Conservation (phyloP, 805 yeast genomes). For the Lachancea sp. region DNA sequence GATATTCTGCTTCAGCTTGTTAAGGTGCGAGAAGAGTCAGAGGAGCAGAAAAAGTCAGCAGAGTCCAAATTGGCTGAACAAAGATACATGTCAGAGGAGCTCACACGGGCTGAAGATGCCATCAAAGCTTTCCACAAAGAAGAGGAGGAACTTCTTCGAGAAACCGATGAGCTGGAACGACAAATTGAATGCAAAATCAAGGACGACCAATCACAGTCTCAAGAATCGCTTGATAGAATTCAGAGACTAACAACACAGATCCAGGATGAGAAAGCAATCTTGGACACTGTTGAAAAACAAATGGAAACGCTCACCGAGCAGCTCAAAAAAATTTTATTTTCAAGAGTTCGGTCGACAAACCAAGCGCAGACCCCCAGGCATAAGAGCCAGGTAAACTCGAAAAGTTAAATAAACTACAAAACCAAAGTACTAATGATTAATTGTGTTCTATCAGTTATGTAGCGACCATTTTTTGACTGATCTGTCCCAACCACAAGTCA, state of each 20-base stretch:
- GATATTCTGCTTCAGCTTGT: conserved; percentile 30
- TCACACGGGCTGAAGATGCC: conserved; percentile 46
- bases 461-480: conserved; percentile 57
- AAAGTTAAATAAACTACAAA: background rate
- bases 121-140: conserved; percentile 38
- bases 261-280: conserved; percentile 10
- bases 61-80: conserved; percentile 51
- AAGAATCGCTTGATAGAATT: conserved; percentile 11
- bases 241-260: conserved; percentile 11
- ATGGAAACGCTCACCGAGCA: conserved; percentile 15
- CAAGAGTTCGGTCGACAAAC: conserved; percentile 21
- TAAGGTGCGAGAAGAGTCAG: conserved; percentile 42
- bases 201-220: conserved; percentile 6
- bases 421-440: background rate
- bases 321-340: conserved; percentile 20
- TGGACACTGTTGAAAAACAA: conserved; percentile 14
- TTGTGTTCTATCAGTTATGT: background rate
- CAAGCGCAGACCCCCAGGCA: conserved; percentile 9
- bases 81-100: conserved; percentile 57
- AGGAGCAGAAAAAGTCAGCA: conserved; percentile 37
- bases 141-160: conserved; percentile 18
- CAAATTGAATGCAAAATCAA: conserved; percentile 12
- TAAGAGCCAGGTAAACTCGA: conserved; percentile 1
- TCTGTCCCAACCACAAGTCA: conserved; percentile 81
- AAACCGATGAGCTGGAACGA: conserved; percentile 12